Evolutionary conservation across 2,329 filamentous ascomycete species (phyloP).

Genomic region (Karstenula rhodostoma): DNA sequence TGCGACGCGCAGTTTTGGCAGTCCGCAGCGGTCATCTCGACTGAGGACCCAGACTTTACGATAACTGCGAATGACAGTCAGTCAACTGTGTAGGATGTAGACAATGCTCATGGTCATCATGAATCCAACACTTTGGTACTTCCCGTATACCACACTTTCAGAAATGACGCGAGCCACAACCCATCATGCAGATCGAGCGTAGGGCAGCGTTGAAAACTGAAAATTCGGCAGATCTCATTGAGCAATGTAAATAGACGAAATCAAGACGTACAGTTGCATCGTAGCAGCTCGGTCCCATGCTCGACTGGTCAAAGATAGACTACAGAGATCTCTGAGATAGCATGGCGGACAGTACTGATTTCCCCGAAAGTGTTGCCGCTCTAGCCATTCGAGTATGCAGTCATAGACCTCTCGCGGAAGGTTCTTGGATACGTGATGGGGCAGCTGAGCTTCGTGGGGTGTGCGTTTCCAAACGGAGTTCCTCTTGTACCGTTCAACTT

Average conservation of each 20-base stretch:
- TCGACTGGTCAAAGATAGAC: slow-evolving; percentile 62
- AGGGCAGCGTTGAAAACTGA: not conserved
- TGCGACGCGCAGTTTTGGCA: slow-evolving; percentile 54
- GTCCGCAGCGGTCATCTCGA: slow-evolving; percentile 47
- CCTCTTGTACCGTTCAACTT: slow-evolving; percentile 43
- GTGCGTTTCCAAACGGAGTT: slow-evolving; percentile 43
- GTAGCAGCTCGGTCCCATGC: slow-evolving; percentile 64
- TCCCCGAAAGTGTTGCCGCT: slow-evolving; percentile 51
- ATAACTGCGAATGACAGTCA: slow-evolving; percentile 52
- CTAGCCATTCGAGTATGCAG: slow-evolving; percentile 61
- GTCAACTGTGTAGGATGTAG: not conserved
- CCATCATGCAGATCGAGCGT: not conserved
- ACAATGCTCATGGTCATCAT: not conserved
- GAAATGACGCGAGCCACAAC: not conserved
- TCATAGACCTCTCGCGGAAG: slow-evolving; percentile 64
- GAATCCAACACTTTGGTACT: not conserved
- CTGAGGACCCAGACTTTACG: slow-evolving; percentile 58
- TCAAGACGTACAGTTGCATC: slow-evolving; percentile 60
- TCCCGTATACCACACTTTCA: no score
- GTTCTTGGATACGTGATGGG: slow-evolving; percentile 52
- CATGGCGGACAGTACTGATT: slow-evolving; percentile 59
- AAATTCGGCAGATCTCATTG: not conserved
- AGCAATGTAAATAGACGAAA: slow-evolving; percentile 13
- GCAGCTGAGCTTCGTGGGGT: slow-evolving; percentile 25
- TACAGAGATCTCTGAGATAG: slow-evolving; percentile 62